Conservation (phyloP, 805 yeast species). For the Trichomonascus vanleenenianus region DNA sequence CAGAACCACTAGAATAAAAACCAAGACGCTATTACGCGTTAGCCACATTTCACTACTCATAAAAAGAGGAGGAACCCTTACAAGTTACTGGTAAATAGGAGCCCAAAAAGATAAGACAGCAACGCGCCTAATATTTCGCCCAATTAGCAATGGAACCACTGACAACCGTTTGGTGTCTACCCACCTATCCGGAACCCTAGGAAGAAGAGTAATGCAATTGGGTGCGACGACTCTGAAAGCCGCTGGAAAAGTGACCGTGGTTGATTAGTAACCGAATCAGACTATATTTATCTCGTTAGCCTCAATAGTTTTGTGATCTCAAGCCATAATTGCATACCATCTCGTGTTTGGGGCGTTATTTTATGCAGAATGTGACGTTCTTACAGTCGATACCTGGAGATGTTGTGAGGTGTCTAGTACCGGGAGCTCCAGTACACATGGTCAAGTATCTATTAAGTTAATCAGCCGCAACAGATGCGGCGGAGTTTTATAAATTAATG, state of each 20-base stretch:
- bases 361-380: too few species aligned
- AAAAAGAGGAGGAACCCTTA: conserved; percentile 13
- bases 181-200: conserved; percentile 49
- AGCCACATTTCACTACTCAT: not conserved
- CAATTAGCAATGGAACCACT: not conserved
- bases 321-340: not conserved
- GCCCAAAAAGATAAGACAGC: conserved; percentile 61
- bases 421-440: too few species aligned
- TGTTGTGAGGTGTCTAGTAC: too few species aligned
- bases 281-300: not conserved
- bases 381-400: too few species aligned
- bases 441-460: too few species aligned
- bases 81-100: conserved; percentile 56
- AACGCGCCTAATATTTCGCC: conserved; percentile 38
- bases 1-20: conserved; percentile 71
- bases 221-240: conserved; percentile 69
- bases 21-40: conserved; percentile 51
- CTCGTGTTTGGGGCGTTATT: not conserved
- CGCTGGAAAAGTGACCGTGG: conserved; percentile 34
- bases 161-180: too few species aligned
- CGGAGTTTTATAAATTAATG: too few species aligned
- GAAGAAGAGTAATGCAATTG: conserved; percentile 63
- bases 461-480: too few species aligned
- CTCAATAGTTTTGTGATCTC: not conserved
- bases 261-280: conserved; percentile 3